Evolutionary conservation across 2,329 filamentous ascomycete species (phyloP).

Genomic region (Paradendryphiella salina): DNA sequence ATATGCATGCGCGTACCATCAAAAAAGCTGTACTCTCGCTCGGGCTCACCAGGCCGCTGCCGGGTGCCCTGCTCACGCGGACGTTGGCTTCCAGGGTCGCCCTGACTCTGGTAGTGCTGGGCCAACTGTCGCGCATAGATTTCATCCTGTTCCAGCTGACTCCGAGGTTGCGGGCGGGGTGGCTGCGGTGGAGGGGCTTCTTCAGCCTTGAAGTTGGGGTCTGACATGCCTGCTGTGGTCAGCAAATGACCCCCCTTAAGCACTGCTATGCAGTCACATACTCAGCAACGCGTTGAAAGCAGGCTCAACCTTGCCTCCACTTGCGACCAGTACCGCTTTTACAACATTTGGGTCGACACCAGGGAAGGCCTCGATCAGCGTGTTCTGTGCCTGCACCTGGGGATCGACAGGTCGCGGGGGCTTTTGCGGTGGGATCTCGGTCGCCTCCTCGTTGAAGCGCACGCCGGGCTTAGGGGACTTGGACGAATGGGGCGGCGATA

Average conservation of each 20-base stretch:
- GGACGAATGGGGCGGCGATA: conserved; percentile 45
- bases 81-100: conserved; percentile 36
- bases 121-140: conserved; percentile 89
- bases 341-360: conserved; percentile 77
- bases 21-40: conserved; percentile 83
- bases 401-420: conserved; percentile 82
- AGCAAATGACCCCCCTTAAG: conserved; percentile 7
- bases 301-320: conserved; percentile 83
- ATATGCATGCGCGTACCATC: conserved; percentile 59
- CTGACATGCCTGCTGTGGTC: conserved; percentile 54
- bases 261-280: conserved; percentile 47
- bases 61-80: conserved; percentile 46
- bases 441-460: conserved; percentile 52
- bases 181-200: conserved; percentile 72
- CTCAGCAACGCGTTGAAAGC: conserved; percentile 93
- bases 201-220: conserved; percentile 56
- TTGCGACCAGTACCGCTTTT: conserved; percentile 85
- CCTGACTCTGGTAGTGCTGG: conserved; percentile 72
- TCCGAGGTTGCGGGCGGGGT: conserved; percentile 73
- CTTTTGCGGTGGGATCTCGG: conserved; percentile 68
- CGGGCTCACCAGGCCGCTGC: conserved; percentile 59
- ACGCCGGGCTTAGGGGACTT: conserved; percentile 51
- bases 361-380: conserved; percentile 92
- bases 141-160: conserved; percentile 88
- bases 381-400: conserved; percentile 81